Conservation (phyloP, 768 basidiomycete genomes). For the Dacryopinax spathularia region DNA sequence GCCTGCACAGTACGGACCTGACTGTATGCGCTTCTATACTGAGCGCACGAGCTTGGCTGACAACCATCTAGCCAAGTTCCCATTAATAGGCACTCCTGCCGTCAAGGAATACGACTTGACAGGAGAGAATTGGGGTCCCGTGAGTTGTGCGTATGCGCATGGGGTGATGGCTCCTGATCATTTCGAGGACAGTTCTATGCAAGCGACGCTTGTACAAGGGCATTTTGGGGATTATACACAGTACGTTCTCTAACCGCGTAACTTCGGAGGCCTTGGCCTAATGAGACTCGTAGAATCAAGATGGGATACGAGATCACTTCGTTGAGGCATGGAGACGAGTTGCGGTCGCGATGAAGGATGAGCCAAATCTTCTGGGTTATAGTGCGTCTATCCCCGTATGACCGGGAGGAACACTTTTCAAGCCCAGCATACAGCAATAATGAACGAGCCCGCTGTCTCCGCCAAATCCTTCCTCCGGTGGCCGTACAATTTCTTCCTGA, state of each 20-base stretch:
- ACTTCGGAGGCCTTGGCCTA: neutral
- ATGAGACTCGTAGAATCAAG: neutral
- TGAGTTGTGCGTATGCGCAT: neutral
- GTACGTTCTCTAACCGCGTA: neutral
- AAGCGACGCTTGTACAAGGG: neutral
- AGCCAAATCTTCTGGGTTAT: neutral
- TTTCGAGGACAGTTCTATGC: neutral
- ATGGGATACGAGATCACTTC: neutral
- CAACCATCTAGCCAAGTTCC: neutral
- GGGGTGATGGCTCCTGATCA: neutral
- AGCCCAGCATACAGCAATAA: neutral
- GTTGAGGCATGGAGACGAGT: neutral
- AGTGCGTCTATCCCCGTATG: neutral
- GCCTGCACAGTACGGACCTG: neutral
- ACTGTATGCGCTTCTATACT: neutral
- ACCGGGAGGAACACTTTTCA: neutral
- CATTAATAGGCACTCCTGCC: neutral
- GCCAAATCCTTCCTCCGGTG: neutral
- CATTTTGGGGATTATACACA: neutral
- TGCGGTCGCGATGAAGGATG: neutral
- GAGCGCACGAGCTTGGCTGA: neutral
- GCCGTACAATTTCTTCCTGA: constrained; percentile 1
- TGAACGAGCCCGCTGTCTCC: constrained; percentile 2
- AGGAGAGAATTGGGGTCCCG: neutral
- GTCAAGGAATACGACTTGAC: neutral